phyloP scores from a whole-genome alignment of 2,329 filamentous ascomycete genomes.

The Colletotrichum salicis region DNA sequence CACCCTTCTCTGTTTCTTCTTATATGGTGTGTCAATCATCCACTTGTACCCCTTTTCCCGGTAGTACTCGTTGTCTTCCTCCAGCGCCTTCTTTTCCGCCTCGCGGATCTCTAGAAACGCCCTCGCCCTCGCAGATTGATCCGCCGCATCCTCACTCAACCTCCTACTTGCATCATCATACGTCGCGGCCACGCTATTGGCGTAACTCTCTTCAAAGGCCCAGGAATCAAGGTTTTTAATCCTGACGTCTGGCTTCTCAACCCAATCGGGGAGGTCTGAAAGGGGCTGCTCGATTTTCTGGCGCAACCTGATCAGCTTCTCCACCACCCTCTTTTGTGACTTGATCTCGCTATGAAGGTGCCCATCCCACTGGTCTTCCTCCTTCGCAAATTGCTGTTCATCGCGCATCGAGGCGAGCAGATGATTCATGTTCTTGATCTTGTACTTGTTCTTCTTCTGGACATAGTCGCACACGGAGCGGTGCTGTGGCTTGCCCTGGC shows the following conservation, averaged over 20 bases:
- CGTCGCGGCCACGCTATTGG: background rate
- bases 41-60: conserved; percentile 38
- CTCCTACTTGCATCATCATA: conserved; percentile 32
- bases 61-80: conserved; percentile 40
- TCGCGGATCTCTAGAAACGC: conserved; percentile 54
- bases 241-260: background rate
- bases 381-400: conserved; percentile 47
- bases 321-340: background rate
- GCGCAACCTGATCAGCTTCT: background rate
- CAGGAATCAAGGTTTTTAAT: background rate
- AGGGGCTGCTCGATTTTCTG: background rate
- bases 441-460: conserved; percentile 61
- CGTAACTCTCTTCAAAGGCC: conserved; percentile 4
- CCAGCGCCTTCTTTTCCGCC: conserved; percentile 49
- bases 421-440: conserved; percentile 51
- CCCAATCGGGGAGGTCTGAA: background rate
- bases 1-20: conserved; percentile 9
- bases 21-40: conserved; percentile 15
- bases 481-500: conserved; percentile 74
- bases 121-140: conserved; percentile 53
- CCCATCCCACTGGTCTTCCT: conserved; percentile 63
- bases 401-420: conserved; percentile 31
- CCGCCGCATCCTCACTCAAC: conserved; percentile 46
- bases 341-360: conserved; percentile 45
- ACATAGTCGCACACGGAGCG: conserved; percentile 62